These are phyloP conservation scores for Diospyros lotus DNA, from an alignment of 148 eudicot species.

Conservation along the genomic window DNA sequence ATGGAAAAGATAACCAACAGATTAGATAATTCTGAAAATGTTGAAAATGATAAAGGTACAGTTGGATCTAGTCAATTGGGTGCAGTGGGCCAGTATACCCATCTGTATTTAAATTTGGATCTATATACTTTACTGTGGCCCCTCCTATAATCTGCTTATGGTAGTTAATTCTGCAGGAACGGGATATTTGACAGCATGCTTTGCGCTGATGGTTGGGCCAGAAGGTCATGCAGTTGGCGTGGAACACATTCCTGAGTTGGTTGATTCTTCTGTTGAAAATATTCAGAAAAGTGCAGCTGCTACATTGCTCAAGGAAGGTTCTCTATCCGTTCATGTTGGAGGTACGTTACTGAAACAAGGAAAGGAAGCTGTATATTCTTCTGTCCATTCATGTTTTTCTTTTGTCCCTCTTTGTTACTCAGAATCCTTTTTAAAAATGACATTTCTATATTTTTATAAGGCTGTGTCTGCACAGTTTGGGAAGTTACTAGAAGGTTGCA, in stretches of 20 bases:
- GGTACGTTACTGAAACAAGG: conserved; percentile 44
- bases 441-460: neutral
- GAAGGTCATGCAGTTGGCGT: conserved; percentile 90
- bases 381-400: neutral
- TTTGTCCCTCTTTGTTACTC: conserved; percentile 19
- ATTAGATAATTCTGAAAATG: too few relatives aligned
- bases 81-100: neutral
- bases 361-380: too few relatives aligned
- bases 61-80: neutral
- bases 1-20: too few relatives aligned
- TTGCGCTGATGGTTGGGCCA: conserved; percentile 87
- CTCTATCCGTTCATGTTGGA: conserved; percentile 70
- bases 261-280: conserved; percentile 53
- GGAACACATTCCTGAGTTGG: conserved; percentile 92
- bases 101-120: neutral
- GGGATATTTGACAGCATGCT: conserved; percentile 95
- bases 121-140: neutral
- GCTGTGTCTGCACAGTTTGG: neutral
- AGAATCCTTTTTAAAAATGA: conserved; percentile 17
- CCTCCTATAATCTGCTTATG: neutral
- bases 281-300: conserved; percentile 81
- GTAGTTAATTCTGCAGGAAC: conserved; percentile 51
- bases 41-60: neutral
- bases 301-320: conserved; percentile 62
- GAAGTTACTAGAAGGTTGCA: neutral